These are phyloP conservation scores for Syzygium syzygioides DNA, from an alignment of 441 rosid species.

Conservation along the genomic window DNA sequence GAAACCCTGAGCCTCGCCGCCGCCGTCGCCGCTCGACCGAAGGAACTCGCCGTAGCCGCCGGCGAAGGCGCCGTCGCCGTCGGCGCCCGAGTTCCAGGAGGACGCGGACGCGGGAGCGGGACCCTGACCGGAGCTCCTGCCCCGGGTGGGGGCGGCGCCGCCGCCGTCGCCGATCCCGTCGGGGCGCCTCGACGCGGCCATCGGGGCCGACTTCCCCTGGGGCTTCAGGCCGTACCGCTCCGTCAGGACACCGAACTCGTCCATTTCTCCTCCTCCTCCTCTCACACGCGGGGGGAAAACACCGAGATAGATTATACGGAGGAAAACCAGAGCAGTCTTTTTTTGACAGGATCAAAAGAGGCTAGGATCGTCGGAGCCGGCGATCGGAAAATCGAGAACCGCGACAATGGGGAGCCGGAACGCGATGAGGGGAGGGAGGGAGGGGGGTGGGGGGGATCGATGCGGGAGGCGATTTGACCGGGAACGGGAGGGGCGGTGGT, in stretches of 20 bases:
- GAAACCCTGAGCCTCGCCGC: slow-evolving; percentile 17
- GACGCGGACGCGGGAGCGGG: slow-evolving; percentile 7
- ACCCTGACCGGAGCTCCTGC: slow-evolving; percentile 21
- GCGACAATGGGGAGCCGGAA: neutral
- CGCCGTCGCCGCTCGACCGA: slow-evolving; percentile 7
- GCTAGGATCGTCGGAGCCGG: neutral
- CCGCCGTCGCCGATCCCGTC: slow-evolving; percentile 8
- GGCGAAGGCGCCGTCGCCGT: slow-evolving; percentile 17
- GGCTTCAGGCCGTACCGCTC: slow-evolving; percentile 78
- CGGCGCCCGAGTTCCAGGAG: slow-evolving; percentile 25
- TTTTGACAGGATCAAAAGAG: neutral
- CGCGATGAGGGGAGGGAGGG: neutral
- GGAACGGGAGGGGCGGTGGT: neutral
- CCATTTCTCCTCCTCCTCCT: slow-evolving; percentile 30
- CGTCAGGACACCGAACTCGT: slow-evolving; percentile 80
- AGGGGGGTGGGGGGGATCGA: neutral
- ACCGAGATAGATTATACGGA: too few species aligned
- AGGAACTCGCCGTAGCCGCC: slow-evolving; percentile 11
- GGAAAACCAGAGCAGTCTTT: neutral
- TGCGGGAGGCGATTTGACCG: neutral
- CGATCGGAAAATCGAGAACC: neutral
- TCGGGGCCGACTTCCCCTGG: slow-evolving; percentile 87
- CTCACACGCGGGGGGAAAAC: too few species aligned
- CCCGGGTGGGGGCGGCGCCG: neutral
- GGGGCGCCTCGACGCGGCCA: slow-evolving; percentile 55